Conservation (phyloP, 1,284 basidiomycete genomes). For the Rhodotorula sp. region DNA sequence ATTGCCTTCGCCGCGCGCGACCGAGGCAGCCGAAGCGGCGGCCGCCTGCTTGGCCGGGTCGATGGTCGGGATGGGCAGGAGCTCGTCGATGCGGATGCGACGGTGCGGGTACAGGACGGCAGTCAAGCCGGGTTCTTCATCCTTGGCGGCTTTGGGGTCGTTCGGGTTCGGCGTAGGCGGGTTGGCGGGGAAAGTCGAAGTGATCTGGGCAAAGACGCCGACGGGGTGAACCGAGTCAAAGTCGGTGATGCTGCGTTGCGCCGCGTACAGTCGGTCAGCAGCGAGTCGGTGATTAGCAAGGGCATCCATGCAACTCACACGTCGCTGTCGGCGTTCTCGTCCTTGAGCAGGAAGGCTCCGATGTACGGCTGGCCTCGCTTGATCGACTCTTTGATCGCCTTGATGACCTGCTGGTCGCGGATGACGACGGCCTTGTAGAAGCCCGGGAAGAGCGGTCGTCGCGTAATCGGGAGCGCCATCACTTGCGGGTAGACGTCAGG, state of each 20-base stretch:
- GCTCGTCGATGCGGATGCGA: constrained; percentile 83
- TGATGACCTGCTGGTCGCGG: constrained; percentile 83
- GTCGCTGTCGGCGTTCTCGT: constrained; percentile 88
- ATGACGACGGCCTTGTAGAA: constrained; percentile 98
- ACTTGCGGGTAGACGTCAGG: constrained; percentile 75
- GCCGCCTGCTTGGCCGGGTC: constrained; percentile 17
- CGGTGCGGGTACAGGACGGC: constrained; percentile 95
- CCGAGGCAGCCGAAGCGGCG: background rate
- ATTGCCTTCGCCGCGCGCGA: background rate
- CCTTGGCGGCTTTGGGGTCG: constrained; percentile 44
- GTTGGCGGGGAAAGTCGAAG: constrained; percentile 78
- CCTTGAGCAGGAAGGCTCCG: constrained; percentile 95
- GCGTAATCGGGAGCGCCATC: constrained; percentile 90
- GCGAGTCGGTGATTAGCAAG: too few species aligned
- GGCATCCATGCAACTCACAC: constrained; percentile 50
- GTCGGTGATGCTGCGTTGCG: constrained; percentile 62
- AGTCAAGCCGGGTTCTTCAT: constrained; percentile 72
- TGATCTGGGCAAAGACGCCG: constrained; percentile 97
- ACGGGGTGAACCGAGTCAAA: constrained; percentile 85
- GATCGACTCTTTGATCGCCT: constrained; percentile 94
- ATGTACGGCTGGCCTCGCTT: constrained; percentile 95
- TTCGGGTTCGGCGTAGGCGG: constrained; percentile 41
- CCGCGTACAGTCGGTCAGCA: background rate
- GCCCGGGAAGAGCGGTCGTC: constrained; percentile 92
- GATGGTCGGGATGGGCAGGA: constrained; percentile 52